Percentiles rank a stretch among this genome's conserved stretches.
Conservation (phyloP, 495 filamentous ascomycete genomes). For the Schizothecium vesticola region DNA sequence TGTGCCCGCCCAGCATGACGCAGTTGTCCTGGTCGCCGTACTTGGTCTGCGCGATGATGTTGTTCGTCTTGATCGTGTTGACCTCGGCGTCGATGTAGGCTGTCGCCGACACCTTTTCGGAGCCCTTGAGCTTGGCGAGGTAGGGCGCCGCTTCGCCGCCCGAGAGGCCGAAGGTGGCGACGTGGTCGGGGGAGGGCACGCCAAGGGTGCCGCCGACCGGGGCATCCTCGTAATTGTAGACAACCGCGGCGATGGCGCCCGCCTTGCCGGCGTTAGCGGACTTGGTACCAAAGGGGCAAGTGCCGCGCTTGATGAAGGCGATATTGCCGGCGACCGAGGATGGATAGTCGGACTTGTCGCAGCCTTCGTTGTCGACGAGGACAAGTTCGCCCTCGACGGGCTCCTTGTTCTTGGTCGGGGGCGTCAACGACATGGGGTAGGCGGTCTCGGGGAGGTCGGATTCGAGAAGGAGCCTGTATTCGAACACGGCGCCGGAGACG, state of each 20-base stretch:
- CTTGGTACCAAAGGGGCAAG: constrained; percentile 56
- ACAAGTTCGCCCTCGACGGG: constrained; percentile 45
- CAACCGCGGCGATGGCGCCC: constrained; percentile 54
- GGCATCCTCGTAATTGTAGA: constrained; percentile 53
- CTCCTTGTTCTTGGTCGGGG: constrained; percentile 51
- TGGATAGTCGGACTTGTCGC: constrained; percentile 44
- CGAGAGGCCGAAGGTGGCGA: constrained; percentile 54
- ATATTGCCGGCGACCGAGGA: constrained; percentile 42
- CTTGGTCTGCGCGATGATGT: constrained; percentile 51
- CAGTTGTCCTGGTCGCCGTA: constrained; percentile 52
- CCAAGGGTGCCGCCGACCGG: constrained; percentile 50
- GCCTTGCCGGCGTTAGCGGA: constrained; percentile 51
- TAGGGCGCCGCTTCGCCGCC: constrained; percentile 45
- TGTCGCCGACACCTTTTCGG: constrained; percentile 44
- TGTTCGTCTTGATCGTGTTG: constrained; percentile 40
- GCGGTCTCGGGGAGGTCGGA: constrained; percentile 47
- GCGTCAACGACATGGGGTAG: constrained; percentile 53
- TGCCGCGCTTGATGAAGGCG: constrained; percentile 53
- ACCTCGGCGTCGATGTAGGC: constrained; percentile 53
- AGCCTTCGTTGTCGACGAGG: constrained; percentile 44
- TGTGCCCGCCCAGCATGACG: constrained; percentile 54
- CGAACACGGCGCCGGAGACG: constrained; percentile 52
- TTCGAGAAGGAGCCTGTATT: constrained; percentile 52
- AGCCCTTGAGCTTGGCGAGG: constrained; percentile 41
- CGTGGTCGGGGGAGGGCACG: constrained; percentile 45